Evolutionary conservation across 495 filamentous ascomycete species (phyloP), one percentile per base, ranked within the genome.

Genomic region (Clavariopsis aquatica): DNA sequence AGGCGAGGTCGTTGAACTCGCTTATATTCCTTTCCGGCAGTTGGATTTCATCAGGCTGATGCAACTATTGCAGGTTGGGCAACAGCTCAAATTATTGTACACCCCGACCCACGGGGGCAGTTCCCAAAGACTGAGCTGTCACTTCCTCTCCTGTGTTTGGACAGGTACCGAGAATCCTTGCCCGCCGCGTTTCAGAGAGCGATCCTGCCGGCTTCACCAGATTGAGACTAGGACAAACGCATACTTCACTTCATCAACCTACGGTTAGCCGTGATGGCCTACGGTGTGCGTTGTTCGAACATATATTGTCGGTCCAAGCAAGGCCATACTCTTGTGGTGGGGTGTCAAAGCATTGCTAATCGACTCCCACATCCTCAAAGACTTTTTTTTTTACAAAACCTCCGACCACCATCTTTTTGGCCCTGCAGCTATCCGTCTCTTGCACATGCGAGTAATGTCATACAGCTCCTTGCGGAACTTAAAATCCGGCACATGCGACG

Each of bases 361-460:
- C 43, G 41, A 15, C 23, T 12, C 26, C 20, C 17, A 19, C 24
- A n/a, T 20, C 3, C 7, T 24, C 43, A 27, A 24, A 29, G 41
- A 24, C 26, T n/a, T 36, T 13, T 29, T 17, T 47, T 26, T 20
- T 45, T 31, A n/a, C 27, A 2, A n/a, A n/a, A n/a, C n/a, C n/a
- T n/a, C 17, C 19, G 23, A 2, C 29, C 45, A 17, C 8, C 31
- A n/a, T 2, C 26, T 13, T 53, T 24, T 23, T 28, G 27, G 29
- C 19, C 38, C 38, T 68, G 64, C 57, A 62, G 64, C 45, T 62
- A 62, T 68, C 64, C 59, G 58, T 38, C 45, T 62, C 22, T 56
- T 15, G 28, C 62, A 58, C 55, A 41, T 62, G 64, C 64, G 45
- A 12, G 49, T 52, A 24, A 57, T 57, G 58, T 49, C 38, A 26